Percentiles rank a stretch among this genome's conserved stretches.
phyloP scores from a whole-genome alignment of 495 filamentous ascomycete species.

The Hyphodiscus hymeniophilus region DNA sequence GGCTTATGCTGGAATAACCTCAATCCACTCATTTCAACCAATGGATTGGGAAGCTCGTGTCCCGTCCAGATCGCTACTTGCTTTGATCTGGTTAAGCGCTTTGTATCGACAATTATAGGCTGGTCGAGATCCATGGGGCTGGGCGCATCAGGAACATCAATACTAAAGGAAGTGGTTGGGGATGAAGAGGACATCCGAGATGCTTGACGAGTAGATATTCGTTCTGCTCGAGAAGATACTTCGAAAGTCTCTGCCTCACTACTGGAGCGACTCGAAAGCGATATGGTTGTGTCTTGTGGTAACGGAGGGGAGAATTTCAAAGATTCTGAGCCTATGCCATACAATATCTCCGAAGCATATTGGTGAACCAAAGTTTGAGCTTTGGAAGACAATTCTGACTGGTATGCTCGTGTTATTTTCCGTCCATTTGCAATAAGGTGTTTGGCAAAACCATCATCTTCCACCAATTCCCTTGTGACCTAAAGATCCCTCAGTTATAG shows the following conservation, averaged over 20 bases:
- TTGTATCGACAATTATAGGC: too few species aligned
- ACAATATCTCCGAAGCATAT: neutral
- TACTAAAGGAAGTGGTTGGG: conserved; percentile 2
- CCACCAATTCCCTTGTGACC: neutral
- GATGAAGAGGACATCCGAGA: conserved; percentile 1
- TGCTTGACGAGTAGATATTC: neutral
- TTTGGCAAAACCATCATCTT: neutral
- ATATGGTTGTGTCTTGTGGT: neutral
- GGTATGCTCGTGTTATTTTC: neutral
- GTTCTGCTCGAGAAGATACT: neutral
- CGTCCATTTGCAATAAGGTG: neutral
- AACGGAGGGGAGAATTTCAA: too few species aligned
- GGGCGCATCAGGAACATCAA: neutral
- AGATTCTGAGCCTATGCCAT: neutral
- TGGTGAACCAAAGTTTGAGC: neutral
- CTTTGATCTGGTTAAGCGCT: too few species aligned
- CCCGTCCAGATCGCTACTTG: too few species aligned
- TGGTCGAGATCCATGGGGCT: neutral
- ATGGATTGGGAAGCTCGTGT: too few species aligned
- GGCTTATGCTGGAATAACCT: too few species aligned
- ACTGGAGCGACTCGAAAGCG: neutral
- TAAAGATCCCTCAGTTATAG: neutral
- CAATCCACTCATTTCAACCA: too few species aligned
- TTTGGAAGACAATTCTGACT: neutral
- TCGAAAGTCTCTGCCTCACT: neutral